Conservation (phyloP, 164 flowering plant species). For the Vitis cinerea region DNA sequence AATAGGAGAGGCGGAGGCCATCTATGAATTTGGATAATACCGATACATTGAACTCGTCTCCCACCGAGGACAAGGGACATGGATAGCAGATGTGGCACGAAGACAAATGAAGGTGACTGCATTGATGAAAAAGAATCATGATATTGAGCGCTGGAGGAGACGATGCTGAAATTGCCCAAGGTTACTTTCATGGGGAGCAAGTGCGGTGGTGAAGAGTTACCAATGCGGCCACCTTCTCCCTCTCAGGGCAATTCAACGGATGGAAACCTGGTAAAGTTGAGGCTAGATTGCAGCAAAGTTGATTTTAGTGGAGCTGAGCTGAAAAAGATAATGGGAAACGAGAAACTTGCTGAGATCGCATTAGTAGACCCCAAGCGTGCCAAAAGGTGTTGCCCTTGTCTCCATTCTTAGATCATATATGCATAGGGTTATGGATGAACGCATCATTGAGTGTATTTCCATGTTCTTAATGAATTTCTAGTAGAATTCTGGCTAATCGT, state of each 20-base stretch:
- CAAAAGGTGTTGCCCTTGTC: slow-evolving; percentile 44
- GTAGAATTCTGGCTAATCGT: slow-evolving; percentile 40
- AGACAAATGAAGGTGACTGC: slow-evolving; percentile 15
- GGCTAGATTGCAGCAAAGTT: slow-evolving; percentile 61
- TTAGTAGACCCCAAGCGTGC: slow-evolving; percentile 66
- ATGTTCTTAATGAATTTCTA: neutral
- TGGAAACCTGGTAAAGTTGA: slow-evolving; percentile 9
- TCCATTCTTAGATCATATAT: neutral
- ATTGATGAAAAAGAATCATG: too few relatives aligned
- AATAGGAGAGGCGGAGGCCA: slow-evolving; percentile 14
- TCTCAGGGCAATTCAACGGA: slow-evolving; percentile 8
- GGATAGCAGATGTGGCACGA: slow-evolving; percentile 10
- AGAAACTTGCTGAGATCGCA: slow-evolving; percentile 66
- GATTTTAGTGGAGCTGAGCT: slow-evolving; percentile 71
- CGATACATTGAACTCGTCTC: slow-evolving; percentile 12
- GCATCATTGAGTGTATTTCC: neutral
- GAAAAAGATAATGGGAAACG: slow-evolving; percentile 66
- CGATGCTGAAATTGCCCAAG: too few relatives aligned
- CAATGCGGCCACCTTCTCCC: neutral
- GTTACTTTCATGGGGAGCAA: slow-evolving; percentile 11
- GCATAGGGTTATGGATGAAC: neutral
- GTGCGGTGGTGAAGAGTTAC: slow-evolving; percentile 8
- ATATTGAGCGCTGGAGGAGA: too few relatives aligned
- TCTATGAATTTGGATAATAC: slow-evolving; percentile 22
- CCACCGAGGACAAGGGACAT: slow-evolving; percentile 4